Evolutionary conservation across 2,329 filamentous ascomycete genomes (phyloP).

Genomic region (Colletotrichum karsti): DNA sequence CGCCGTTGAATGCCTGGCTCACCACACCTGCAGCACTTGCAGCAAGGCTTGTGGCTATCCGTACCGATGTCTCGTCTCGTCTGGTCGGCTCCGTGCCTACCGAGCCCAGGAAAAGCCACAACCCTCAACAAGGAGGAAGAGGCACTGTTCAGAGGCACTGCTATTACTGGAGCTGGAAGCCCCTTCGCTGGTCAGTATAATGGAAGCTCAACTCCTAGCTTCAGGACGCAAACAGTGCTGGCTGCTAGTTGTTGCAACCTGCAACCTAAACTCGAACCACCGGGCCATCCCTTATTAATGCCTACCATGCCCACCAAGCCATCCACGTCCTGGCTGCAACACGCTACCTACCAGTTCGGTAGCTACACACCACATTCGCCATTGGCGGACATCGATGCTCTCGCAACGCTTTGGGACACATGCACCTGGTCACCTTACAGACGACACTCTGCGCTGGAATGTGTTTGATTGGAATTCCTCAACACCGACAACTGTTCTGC

Average conservation of each 20-base stretch:
- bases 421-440: too few species aligned
- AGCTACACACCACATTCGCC: too few species aligned
- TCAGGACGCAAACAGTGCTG: neutral
- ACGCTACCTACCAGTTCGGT: neutral
- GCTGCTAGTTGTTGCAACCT: neutral
- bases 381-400: too few species aligned
- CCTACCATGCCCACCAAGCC: neutral
- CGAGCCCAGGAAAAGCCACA: slow-evolving; percentile 1
- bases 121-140: neutral
- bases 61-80: neutral
- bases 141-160: neutral
- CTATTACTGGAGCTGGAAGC: neutral
- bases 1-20: neutral
- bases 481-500: neutral
- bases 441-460: too few species aligned
- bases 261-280: slow-evolving; percentile 1
- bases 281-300: neutral
- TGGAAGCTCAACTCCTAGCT: neutral
- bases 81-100: neutral
- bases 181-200: neutral
- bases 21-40: neutral
- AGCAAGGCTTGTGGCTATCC: neutral
- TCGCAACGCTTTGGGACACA: too few species aligned
- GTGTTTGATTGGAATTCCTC: neutral
- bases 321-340: neutral